Conservation (phyloP, 2,329 filamentous ascomycete genomes). For the Parastagonospora avenae region DNA sequence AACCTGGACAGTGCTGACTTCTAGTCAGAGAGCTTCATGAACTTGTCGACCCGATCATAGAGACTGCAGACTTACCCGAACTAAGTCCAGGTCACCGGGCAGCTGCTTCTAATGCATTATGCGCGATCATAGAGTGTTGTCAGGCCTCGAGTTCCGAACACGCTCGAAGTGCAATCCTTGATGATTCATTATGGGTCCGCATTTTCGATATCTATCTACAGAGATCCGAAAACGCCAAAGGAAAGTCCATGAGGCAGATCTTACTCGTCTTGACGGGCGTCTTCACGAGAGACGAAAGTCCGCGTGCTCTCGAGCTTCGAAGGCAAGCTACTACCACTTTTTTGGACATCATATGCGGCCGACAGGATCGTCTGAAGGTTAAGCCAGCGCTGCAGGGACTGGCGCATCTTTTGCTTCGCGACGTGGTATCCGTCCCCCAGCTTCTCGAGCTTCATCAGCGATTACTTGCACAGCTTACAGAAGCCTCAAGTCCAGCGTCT, state of each 20-base stretch:
- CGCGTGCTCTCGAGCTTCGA: slow-evolving; percentile 29
- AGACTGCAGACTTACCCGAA: slow-evolving; percentile 40
- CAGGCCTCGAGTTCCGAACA: slow-evolving; percentile 34
- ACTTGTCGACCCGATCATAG: slow-evolving; percentile 35
- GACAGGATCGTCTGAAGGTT: slow-evolving; percentile 66
- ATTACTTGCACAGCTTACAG: slow-evolving; percentile 10
- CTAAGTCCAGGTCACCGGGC: slow-evolving; percentile 48
- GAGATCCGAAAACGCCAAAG: slow-evolving; percentile 50
- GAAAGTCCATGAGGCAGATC: slow-evolving; percentile 55
- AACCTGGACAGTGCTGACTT: slow-evolving; percentile 20
- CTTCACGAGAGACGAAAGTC: slow-evolving; percentile 35
- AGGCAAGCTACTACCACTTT: slow-evolving; percentile 48
- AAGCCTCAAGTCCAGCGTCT: slow-evolving; percentile 1
- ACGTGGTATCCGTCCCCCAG: slow-evolving; percentile 52
- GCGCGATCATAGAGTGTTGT: slow-evolving; percentile 50
- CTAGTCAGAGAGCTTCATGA: slow-evolving; percentile 33
- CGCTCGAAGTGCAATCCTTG: slow-evolving; percentile 39
- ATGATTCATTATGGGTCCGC: slow-evolving; percentile 45
- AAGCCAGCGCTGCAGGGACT: slow-evolving; percentile 73
- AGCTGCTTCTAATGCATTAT: slow-evolving; percentile 54
- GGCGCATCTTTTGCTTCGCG: slow-evolving; percentile 68
- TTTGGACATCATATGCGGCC: slow-evolving; percentile 64
- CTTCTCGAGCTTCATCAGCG: slow-evolving; percentile 48
- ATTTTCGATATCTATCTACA: slow-evolving; percentile 50
- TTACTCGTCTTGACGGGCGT: slow-evolving; percentile 47